phyloP scores from a whole-genome alignment of 441 rosid genomes.

The Croton setiger region DNA sequence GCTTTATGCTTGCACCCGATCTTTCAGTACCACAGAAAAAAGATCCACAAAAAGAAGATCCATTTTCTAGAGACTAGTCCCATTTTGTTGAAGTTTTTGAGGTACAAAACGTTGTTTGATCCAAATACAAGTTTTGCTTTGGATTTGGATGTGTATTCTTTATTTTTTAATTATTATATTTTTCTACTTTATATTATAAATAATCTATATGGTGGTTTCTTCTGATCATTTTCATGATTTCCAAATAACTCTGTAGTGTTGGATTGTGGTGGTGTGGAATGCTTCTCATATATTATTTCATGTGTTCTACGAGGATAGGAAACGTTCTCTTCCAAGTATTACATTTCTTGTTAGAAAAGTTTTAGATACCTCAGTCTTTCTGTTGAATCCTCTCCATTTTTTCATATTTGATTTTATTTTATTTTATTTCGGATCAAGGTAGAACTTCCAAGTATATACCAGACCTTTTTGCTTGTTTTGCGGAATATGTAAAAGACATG shows the following conservation, averaged over 20 bases:
- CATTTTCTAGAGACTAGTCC: constrained; percentile 12
- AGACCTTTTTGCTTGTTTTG: too few species aligned
- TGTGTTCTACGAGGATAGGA: too few species aligned
- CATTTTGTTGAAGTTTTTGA: neutral
- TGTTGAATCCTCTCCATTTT: too few species aligned
- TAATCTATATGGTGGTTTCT: neutral
- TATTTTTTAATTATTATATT: neutral
- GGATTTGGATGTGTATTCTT: neutral
- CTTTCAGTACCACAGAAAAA: constrained; percentile 51
- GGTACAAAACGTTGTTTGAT: neutral
- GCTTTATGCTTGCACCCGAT: constrained; percentile 69
- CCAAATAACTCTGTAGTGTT: too few species aligned
- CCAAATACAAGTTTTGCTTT: neutral
- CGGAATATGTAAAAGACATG: too few species aligned
- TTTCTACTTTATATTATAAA: neutral
- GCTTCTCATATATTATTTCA: neutral
- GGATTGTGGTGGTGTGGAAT: neutral
- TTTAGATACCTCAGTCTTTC: too few species aligned
- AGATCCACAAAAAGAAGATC: constrained; percentile 34
- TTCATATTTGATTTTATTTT: too few species aligned
- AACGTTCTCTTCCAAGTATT: too few species aligned
- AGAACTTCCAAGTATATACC: too few species aligned
- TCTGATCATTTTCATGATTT: neutral
- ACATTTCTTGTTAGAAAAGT: too few species aligned
- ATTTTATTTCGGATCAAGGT: too few species aligned